Evolutionary conservation across 257 asterid genomes (phyloP).

Genomic region (Fraxinus americana): DNA sequence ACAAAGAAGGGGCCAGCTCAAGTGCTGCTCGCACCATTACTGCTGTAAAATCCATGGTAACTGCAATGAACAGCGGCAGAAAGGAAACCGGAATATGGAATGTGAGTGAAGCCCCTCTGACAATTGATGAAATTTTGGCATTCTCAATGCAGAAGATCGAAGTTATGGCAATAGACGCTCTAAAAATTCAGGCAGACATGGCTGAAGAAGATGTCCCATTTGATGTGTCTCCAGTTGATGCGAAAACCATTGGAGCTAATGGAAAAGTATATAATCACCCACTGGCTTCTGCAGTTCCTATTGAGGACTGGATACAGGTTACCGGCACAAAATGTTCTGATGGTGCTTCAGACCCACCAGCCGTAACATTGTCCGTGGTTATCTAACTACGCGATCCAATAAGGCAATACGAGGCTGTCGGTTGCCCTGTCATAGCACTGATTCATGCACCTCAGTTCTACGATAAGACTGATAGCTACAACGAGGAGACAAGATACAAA

Average conservation of each 20-base stretch:
- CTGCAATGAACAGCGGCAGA: constrained; percentile 60
- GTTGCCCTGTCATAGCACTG: constrained; percentile 77
- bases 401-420: constrained; percentile 88
- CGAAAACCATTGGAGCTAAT: constrained; percentile 26
- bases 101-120: constrained; percentile 55
- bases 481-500: constrained; percentile 57
- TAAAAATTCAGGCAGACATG: constrained; percentile 71
- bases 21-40: constrained; percentile 79
- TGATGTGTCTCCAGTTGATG: constrained; percentile 62
- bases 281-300: constrained; percentile 56
- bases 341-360: constrained; percentile 23
- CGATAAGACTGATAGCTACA: constrained; percentile 17
- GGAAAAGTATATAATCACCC: constrained; percentile 31
- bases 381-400: constrained; percentile 76
- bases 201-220: constrained; percentile 79
- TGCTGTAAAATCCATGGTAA: constrained; percentile 66
- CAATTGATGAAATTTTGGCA: constrained; percentile 59
- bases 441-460: constrained; percentile 42
- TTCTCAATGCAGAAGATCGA: constrained; percentile 81
- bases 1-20: constrained; percentile 78
- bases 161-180: constrained; percentile 66
- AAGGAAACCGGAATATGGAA: constrained; percentile 81
- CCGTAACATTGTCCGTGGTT: constrained; percentile 41
- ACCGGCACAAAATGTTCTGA: background rate
- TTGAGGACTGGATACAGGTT: constrained; percentile 59